These are phyloP conservation scores for Exserohilum turcica DNA, from an alignment of 2,329 filamentous ascomycete species.

Conservation along the genomic window DNA sequence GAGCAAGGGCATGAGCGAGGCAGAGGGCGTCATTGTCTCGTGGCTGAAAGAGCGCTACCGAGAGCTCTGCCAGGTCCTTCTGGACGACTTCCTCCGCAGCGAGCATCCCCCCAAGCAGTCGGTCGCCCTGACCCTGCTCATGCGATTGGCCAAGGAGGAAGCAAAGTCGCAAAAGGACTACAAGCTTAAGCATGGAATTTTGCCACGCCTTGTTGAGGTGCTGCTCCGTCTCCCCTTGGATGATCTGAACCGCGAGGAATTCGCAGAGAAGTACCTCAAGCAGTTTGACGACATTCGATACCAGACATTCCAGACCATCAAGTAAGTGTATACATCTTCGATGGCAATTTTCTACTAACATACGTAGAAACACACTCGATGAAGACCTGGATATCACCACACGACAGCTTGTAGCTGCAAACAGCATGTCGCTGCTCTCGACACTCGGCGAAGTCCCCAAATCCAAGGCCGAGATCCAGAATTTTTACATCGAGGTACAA, in stretches of 20 bases:
- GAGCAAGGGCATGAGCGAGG: conserved; percentile 69
- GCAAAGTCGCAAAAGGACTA: conserved; percentile 53
- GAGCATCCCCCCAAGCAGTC: conserved; percentile 66
- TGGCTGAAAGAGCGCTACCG: conserved; percentile 79
- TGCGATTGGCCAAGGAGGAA: conserved; percentile 84
- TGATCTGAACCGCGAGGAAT: conserved; percentile 69
- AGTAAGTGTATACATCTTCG: conserved; percentile 58
- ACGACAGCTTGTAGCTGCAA: conserved; percentile 47
- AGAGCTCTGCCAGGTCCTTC: conserved; percentile 70
- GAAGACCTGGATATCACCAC: conserved; percentile 32
- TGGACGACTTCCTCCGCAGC: conserved; percentile 62
- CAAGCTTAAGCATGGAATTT: conserved; percentile 70
- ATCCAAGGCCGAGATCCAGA: conserved; percentile 67
- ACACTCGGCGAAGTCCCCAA: conserved; percentile 73
- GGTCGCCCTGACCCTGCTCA: conserved; percentile 76
- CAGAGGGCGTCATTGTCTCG: conserved; percentile 72
- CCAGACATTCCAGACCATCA: conserved; percentile 76
- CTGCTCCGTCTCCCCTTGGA: conserved; percentile 64
- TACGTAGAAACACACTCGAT: conserved; percentile 30
- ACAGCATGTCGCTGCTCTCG: conserved; percentile 66
- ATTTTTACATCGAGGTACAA: conserved; percentile 70
- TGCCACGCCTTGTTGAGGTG: conserved; percentile 67
- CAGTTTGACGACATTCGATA: conserved; percentile 84
- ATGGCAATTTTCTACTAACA: conserved; percentile 1
- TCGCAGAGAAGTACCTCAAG: conserved; percentile 76